A percentile compares a stretch with the other conserved stretches of the same genome.
Evolutionary conservation across 345 rosid species (phyloP).

Genomic region (Diplotaxis tenuifolia): DNA sequence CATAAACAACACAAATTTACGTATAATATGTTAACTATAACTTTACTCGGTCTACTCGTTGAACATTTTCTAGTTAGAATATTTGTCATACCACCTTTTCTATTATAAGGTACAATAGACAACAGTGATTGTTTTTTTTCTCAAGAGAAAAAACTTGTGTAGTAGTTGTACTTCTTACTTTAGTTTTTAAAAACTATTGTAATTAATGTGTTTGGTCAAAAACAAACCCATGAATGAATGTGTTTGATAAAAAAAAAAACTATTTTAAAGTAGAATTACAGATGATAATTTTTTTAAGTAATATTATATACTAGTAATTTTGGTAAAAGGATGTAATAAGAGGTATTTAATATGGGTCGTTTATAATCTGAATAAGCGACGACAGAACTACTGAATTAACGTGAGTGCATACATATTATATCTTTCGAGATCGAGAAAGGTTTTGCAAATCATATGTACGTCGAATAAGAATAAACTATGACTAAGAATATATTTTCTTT

Average conservation of each 20-base stretch:
- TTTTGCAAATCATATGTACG: constrained; percentile 1
- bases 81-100: constrained; percentile 3
- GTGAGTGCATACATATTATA: neutral
- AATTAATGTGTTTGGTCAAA: too few species aligned
- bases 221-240: too few species aligned
- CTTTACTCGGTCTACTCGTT: constrained; percentile 22
- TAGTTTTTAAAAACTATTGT: neutral
- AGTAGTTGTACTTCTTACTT: neutral
- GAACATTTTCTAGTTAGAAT: constrained; percentile 3
- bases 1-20: neutral
- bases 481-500: neutral
- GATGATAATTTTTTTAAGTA: neutral
- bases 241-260: too few species aligned
- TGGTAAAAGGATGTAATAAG: neutral
- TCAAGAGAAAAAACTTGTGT: too few species aligned
- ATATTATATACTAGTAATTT: neutral
- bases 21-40: constrained; percentile 17
- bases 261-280: neutral
- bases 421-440: neutral
- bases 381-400: neutral
- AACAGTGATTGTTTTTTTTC: neutral
- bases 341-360: too few species aligned
- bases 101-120: neutral
- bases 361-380: neutral
- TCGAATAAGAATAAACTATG: neutral